phyloP scores from a whole-genome alignment of 495 filamentous ascomycete genomes.

The Sphaerosporella brunnea region DNA sequence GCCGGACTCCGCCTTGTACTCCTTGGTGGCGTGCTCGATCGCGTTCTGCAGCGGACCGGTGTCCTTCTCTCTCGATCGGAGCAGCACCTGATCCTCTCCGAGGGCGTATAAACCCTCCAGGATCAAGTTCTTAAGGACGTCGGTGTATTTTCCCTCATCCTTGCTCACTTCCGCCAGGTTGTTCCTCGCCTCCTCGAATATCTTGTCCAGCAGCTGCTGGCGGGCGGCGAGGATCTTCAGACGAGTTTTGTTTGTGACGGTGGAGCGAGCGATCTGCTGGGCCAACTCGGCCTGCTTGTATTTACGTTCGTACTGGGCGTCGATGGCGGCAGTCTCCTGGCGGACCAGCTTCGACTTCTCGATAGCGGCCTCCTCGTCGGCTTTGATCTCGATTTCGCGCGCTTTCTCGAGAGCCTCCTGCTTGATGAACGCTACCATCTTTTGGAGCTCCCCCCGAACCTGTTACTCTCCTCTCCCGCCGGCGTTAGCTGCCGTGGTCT shows the following conservation, averaged over 20 bases:
- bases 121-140: slow-evolving; percentile 55
- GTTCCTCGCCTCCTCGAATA: slow-evolving; percentile 63
- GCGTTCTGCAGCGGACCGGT: slow-evolving; percentile 53
- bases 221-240: slow-evolving; percentile 68
- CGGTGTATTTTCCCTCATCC: slow-evolving; percentile 57
- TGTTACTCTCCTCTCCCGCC: too few relatives aligned
- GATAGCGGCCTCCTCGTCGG: slow-evolving; percentile 94
- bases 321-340: slow-evolving; percentile 82
- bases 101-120: slow-evolving; percentile 82
- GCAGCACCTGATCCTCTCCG: slow-evolving; percentile 53
- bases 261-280: slow-evolving; percentile 92
- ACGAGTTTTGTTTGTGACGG: slow-evolving; percentile 83
- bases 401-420: slow-evolving; percentile 96
- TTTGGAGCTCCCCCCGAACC: slow-evolving; percentile 90
- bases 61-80: slow-evolving; percentile 68
- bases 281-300: slow-evolving; percentile 93
- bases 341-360: slow-evolving; percentile 97
- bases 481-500: too few relatives aligned
- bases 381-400: slow-evolving; percentile 89
- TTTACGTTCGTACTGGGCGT: slow-evolving; percentile 85
- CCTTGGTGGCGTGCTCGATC: slow-evolving; percentile 50
- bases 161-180: slow-evolving; percentile 45
- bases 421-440: slow-evolving; percentile 99
- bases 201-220: slow-evolving; percentile 78
- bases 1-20: slow-evolving; percentile 59